A percentile compares a stretch with the other conserved stretches of the same genome.
Evolutionary conservation across 345 rosid genomes (phyloP).

Genomic region (Hevea brasiliensis): DNA sequence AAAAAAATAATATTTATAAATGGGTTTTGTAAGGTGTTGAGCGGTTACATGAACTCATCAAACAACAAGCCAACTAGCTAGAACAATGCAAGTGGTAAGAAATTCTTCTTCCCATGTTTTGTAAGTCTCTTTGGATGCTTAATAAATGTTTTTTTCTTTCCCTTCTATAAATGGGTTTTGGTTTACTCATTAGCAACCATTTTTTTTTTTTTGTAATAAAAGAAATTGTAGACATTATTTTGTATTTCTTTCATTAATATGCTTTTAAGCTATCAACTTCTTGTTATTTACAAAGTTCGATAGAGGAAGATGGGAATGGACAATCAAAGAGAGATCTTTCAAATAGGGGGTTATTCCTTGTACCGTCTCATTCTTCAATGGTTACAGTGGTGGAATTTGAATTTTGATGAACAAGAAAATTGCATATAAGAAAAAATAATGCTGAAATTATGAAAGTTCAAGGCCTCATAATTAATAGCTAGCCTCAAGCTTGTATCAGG

Average conservation of each 20-base stretch:
- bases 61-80: constrained; percentile 18
- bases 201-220: too few species aligned
- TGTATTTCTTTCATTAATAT: too few species aligned
- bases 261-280: neutral
- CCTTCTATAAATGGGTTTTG: too few species aligned
- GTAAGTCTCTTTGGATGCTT: neutral
- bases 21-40: too few species aligned
- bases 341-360: constrained; percentile 42
- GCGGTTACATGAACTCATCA: constrained; percentile 34
- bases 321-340: constrained; percentile 27
- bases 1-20: too few species aligned
- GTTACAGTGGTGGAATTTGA: neutral
- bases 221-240: too few species aligned
- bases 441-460: neutral
- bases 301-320: constrained; percentile 17
- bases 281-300: constrained; percentile 19
- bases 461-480: neutral
- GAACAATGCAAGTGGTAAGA: constrained; percentile 15
- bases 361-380: constrained; percentile 34
- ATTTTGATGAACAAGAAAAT: too few species aligned
- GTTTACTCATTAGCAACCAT: too few species aligned
- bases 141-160: too few species aligned
- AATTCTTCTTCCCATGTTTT: neutral
- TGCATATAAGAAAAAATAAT: neutral
- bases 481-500: neutral